A percentile compares a stretch with the other conserved stretches of the same genome.
These are phyloP conservation scores for Metarhizium brunneum DNA, from an alignment of 2,329 filamentous ascomycete species.

Conservation along the genomic window DNA sequence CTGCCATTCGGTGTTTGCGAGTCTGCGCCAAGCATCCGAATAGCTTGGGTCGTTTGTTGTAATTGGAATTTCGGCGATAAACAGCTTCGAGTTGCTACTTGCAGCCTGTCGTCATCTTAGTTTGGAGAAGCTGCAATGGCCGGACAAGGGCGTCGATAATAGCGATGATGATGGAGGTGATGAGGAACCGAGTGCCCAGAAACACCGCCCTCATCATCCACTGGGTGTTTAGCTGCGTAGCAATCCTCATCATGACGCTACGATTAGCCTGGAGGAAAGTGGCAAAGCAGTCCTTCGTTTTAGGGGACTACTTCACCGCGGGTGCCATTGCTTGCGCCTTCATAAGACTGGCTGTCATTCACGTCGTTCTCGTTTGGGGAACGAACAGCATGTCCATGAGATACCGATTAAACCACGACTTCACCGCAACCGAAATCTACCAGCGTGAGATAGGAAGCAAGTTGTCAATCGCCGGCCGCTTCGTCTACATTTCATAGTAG, in stretches of 20 bases:
- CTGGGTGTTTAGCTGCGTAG: conserved; percentile 16
- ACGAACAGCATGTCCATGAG: conserved; percentile 22
- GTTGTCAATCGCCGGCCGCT: conserved; percentile 20
- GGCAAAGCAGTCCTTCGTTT: conserved; percentile 10
- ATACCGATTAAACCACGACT: conserved; percentile 13
- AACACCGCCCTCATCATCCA: conserved; percentile 13
- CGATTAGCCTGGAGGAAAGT: conserved; percentile 13
- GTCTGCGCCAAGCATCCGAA: too few relatives aligned
- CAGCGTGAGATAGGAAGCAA: conserved; percentile 24
- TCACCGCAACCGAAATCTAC: conserved; percentile 21
- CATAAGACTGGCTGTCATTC: conserved; percentile 17
- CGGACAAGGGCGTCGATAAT: not conserved
- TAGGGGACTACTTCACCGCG: conserved; percentile 22
- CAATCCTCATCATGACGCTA: conserved; percentile 12
- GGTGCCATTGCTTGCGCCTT: conserved; percentile 26
- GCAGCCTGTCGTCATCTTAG: too few relatives aligned
- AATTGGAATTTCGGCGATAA: too few relatives aligned
- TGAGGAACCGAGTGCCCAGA: conserved; percentile 7
- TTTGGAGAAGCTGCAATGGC: not conserved
- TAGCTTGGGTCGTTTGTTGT: too few relatives aligned
- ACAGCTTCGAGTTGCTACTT: too few relatives aligned
- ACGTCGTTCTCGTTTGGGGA: conserved; percentile 26
- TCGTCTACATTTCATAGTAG: conserved; percentile 25
- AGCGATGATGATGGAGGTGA: conserved; percentile 1
- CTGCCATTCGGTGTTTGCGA: too few relatives aligned